These are phyloP conservation scores for Penicillium lividum DNA, from an alignment of 495 filamentous ascomycete species.

Conservation along the genomic window DNA sequence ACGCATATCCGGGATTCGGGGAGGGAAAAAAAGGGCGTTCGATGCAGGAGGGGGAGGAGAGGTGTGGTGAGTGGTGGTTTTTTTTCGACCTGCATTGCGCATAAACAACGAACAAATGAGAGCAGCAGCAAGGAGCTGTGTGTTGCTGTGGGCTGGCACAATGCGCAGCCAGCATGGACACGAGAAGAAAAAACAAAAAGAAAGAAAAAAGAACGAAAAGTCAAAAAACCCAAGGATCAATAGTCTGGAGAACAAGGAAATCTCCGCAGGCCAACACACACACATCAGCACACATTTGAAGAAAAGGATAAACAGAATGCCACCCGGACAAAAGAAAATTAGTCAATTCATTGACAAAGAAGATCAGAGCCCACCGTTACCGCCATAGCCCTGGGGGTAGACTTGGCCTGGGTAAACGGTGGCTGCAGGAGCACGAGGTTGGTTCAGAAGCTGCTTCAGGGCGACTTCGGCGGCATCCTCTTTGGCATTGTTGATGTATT, in stretches of 20 bases:
- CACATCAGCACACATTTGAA: constrained; percentile 1
- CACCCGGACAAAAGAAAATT: constrained; percentile 30
- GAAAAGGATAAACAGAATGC: constrained; percentile 21
- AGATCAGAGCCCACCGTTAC: constrained; percentile 21
- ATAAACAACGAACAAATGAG: constrained; percentile 15
- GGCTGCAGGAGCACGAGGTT: constrained; percentile 15
- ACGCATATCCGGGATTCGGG: constrained; percentile 13
- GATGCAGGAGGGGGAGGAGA: constrained; percentile 12
- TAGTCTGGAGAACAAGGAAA: constrained; percentile 1
- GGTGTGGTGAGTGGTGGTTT: constrained; percentile 8
- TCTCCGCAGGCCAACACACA: constrained; percentile 6
- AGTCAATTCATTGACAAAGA: constrained; percentile 1
- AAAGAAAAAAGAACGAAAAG: constrained; percentile 11
- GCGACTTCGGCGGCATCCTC: constrained; percentile 87
- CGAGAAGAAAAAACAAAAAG: constrained; percentile 6
- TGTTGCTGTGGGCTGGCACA: constrained; percentile 13
- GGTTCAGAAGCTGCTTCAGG: constrained; percentile 44
- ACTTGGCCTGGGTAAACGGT: constrained; percentile 33
- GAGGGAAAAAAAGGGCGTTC: constrained; percentile 4
- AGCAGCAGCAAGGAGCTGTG: constrained; percentile 13
- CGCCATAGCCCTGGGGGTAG: constrained; percentile 22
- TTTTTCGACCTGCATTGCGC: constrained; percentile 12
- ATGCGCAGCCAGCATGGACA: constrained; percentile 15
- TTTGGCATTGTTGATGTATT: constrained; percentile 81
- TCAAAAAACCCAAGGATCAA: not conserved